A percentile compares a stretch with the other conserved stretches of the same genome.
Evolutionary conservation across 1,284 basidiomycete species (phyloP).

Genomic region (Irpex rosettiformis): DNA sequence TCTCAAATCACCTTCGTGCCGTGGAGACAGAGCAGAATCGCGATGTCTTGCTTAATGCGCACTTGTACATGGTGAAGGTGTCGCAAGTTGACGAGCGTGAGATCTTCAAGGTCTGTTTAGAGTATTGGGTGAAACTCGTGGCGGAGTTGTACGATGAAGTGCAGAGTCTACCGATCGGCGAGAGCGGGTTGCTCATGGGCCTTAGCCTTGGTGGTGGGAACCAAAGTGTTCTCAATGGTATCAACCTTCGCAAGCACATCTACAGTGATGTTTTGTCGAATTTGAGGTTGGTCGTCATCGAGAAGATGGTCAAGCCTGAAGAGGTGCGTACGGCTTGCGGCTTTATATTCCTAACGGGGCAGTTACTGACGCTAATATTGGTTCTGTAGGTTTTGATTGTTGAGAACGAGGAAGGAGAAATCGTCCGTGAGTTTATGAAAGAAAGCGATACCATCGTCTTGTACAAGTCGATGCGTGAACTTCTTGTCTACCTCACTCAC

Average conservation of each 20-base stretch:
- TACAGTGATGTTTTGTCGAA: conserved; percentile 96
- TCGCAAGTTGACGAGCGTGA: conserved; percentile 98
- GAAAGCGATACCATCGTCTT: conserved; percentile 98
- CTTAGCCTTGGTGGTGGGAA: conserved; percentile 78
- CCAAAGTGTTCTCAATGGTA: conserved; percentile 67
- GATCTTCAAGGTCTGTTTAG: conserved; percentile 98
- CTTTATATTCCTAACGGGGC: not conserved
- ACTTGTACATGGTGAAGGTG: conserved; percentile 98
- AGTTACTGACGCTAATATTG: not conserved
- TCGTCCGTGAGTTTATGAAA: conserved; percentile 99
- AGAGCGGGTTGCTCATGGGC: conserved; percentile 92
- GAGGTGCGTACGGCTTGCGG: conserved; percentile 64
- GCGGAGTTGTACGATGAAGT: conserved; percentile 98
- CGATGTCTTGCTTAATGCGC: conserved; percentile 93
- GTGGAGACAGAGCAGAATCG: conserved; percentile 92
- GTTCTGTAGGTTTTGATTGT: conserved; percentile 84
- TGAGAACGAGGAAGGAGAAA: conserved; percentile 99
- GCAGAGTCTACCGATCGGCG: conserved; percentile 87
- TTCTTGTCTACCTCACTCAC: conserved; percentile 96
- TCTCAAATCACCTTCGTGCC: conserved; percentile 86
- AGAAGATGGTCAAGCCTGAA: conserved; percentile 99
- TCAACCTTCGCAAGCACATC: conserved; percentile 88
- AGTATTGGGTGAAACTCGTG: conserved; percentile 99
- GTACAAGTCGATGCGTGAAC: conserved; percentile 99
- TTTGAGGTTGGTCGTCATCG: conserved; percentile 93